These are phyloP conservation scores for Moricandia moricandioides DNA, from an alignment of 345 rosid species.

Conservation along the genomic window DNA sequence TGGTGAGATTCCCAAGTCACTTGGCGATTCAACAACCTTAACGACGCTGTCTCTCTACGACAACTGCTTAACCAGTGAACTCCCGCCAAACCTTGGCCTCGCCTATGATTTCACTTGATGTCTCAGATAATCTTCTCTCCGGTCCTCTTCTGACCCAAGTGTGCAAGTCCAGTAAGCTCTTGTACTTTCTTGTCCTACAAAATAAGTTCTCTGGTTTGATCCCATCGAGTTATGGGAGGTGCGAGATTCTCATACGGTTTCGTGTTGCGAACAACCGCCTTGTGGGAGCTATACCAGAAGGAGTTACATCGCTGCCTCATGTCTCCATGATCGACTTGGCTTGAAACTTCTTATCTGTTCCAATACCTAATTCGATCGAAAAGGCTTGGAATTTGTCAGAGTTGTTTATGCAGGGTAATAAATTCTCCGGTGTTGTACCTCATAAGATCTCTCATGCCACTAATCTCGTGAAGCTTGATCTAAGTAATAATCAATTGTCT, in stretches of 20 bases:
- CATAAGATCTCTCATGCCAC: slow-evolving; percentile 59
- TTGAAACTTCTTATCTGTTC: slow-evolving; percentile 62
- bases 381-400: slow-evolving; percentile 77
- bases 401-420: slow-evolving; percentile 70
- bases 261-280: slow-evolving; percentile 69
- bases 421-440: slow-evolving; percentile 66
- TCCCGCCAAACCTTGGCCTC: slow-evolving; percentile 75
- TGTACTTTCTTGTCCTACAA: slow-evolving; percentile 69
- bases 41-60: slow-evolving; percentile 61
- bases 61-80: slow-evolving; percentile 67
- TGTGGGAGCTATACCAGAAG: slow-evolving; percentile 63
- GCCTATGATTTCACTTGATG: slow-evolving; percentile 54
- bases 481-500: slow-evolving; percentile 66
- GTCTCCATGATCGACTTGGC: slow-evolving; percentile 78
- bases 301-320: slow-evolving; percentile 68
- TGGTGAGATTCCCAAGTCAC: slow-evolving; percentile 66
- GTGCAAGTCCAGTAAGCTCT: slow-evolving; percentile 72
- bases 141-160: slow-evolving; percentile 67
- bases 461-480: slow-evolving; percentile 85
- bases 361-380: slow-evolving; percentile 52
- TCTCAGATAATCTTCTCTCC: slow-evolving; percentile 73
- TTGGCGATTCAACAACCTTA: slow-evolving; percentile 63
- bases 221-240: slow-evolving; percentile 57
- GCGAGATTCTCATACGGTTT: slow-evolving; percentile 66
- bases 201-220: slow-evolving; percentile 66